A percentile compares a stretch with the other conserved stretches of the same genome.
Evolutionary conservation across 768 basidiomycete species (phyloP).

Genomic region (Lentinula guzmanii): DNA sequence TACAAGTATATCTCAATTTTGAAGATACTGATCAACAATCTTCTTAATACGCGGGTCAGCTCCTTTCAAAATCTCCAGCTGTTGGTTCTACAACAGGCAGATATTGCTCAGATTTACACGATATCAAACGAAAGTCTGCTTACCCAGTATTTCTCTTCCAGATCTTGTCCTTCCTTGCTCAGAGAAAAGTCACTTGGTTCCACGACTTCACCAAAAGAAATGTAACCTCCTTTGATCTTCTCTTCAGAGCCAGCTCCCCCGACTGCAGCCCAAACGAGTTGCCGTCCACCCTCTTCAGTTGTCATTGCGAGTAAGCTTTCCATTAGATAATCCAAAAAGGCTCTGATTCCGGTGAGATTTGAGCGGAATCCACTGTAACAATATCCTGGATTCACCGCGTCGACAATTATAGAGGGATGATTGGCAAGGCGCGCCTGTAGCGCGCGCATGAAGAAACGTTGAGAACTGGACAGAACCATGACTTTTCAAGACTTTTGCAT

Average conservation of each 20-base stretch:
- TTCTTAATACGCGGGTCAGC: neutral
- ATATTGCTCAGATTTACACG: neutral
- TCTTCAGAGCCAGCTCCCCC: slow-evolving; percentile 13
- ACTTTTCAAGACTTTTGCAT: neutral
- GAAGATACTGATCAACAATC: neutral
- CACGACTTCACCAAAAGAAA: slow-evolving; percentile 14
- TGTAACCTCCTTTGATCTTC: slow-evolving; percentile 24
- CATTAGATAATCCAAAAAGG: slow-evolving; percentile 16
- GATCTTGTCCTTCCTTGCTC: slow-evolving; percentile 21
- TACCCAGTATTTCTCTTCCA: slow-evolving; percentile 30
- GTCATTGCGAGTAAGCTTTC: slow-evolving; percentile 27
- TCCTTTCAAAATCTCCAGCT: neutral
- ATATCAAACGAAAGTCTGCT: slow-evolving; percentile 2
- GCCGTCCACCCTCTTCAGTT: slow-evolving; percentile 29
- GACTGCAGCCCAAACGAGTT: slow-evolving; percentile 28
- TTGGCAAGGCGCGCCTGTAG: slow-evolving; percentile 23
- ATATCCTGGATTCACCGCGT: slow-evolving; percentile 35
- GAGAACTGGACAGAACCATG: slow-evolving; percentile 23
- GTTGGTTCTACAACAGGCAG: neutral
- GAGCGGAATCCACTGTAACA: slow-evolving; percentile 30
- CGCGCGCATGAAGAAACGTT: slow-evolving; percentile 32
- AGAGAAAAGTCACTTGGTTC: slow-evolving; percentile 30
- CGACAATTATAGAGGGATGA: slow-evolving; percentile 23
- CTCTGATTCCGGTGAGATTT: slow-evolving; percentile 13
- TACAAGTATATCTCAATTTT: neutral